Conservation (phyloP, 495 filamentous ascomycete genomes). For the Sordaria brevicollis region DNA sequence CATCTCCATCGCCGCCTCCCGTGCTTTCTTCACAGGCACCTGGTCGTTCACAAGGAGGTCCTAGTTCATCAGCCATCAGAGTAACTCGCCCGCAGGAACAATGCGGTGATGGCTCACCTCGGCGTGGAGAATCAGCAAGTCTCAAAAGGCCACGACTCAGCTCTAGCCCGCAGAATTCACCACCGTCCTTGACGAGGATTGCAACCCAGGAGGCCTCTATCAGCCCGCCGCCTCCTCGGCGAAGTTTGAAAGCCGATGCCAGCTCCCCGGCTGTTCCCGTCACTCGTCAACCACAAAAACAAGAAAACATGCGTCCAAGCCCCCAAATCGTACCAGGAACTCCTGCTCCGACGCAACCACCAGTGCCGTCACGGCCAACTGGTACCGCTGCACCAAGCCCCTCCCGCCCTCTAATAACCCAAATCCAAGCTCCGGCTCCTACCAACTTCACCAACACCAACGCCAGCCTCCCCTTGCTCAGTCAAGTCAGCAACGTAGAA, state of each 20-base stretch:
- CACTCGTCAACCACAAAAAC: neutral
- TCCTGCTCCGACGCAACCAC: neutral
- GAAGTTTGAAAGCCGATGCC: neutral
- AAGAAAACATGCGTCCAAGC: neutral
- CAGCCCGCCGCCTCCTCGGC: neutral
- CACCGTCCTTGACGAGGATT: neutral
- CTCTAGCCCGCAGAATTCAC: neutral
- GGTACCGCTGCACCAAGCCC: conserved; percentile 30
- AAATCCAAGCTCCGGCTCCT: conserved; percentile 8
- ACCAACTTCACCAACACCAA: conserved; percentile 1
- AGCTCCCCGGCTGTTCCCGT: neutral
- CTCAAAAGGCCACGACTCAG: neutral
- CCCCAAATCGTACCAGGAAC: neutral
- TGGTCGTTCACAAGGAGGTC: neutral
- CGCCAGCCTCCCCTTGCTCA: conserved; percentile 5
- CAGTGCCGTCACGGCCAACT: conserved; percentile 24
- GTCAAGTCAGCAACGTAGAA: conserved; percentile 5
- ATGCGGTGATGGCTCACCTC: neutral
- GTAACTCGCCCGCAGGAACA: neutral
- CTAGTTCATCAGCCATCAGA: neutral
- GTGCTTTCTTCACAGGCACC: neutral
- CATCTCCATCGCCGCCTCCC: neutral
- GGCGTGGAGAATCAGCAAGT: neutral
- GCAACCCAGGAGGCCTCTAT: neutral
- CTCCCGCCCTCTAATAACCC: conserved; percentile 18